Percentiles rank a stretch among this genome's conserved stretches.
Evolutionary conservation across 176 grass and related monocot genomes (phyloP).

Genomic region (Coix lacrymajobi): DNA sequence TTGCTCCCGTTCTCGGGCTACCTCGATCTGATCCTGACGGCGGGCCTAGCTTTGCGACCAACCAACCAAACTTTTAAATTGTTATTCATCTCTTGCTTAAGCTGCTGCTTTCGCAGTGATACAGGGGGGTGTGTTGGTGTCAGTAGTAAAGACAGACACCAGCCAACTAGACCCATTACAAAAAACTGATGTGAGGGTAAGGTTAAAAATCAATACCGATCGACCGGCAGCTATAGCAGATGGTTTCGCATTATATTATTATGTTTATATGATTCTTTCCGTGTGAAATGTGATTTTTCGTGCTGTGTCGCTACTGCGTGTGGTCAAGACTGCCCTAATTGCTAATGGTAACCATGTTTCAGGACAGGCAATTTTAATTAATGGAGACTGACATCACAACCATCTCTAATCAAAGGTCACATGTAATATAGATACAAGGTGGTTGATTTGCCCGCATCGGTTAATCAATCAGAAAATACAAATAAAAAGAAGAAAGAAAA

Average conservation of each 20-base stretch:
- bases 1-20: conserved; percentile 24
- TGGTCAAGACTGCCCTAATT: too few relatives aligned
- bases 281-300: neutral
- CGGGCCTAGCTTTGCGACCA: neutral
- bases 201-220: neutral
- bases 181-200: neutral
- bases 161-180: conserved; percentile 1
- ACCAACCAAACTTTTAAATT: neutral
- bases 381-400: too few relatives aligned
- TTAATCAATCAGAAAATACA: too few relatives aligned
- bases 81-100: neutral
- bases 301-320: neutral
- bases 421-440: too few relatives aligned
- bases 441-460: too few relatives aligned
- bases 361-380: too few relatives aligned
- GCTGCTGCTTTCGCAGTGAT: neutral
- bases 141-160: neutral
- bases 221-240: neutral
- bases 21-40: neutral
- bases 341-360: too few relatives aligned
- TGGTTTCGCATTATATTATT: too few relatives aligned
- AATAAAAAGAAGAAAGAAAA: too few relatives aligned
- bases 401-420: too few relatives aligned
- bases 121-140: neutral
- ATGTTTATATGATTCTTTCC: neutral